A percentile compares a stretch with the other conserved stretches of the same genome.
phyloP scores from a whole-genome alignment of 306 rosid species.

The Sechiopsis laciniata region DNA sequence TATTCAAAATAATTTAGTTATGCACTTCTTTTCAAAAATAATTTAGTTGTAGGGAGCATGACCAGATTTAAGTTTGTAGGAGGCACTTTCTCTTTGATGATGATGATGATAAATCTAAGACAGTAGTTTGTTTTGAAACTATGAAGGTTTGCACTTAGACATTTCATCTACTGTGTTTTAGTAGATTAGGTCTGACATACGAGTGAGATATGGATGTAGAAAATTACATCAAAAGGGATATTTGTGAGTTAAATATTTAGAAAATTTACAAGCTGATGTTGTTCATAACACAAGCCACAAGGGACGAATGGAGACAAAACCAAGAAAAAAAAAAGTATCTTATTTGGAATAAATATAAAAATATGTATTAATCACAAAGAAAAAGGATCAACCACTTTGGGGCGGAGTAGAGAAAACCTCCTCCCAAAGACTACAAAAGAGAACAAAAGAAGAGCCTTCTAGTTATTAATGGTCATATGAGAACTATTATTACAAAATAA shows the following conservation, averaged over 20 bases:
- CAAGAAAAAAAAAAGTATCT: not conserved
- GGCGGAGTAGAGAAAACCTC: not conserved
- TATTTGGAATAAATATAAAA: not conserved
- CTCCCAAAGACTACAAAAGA: not conserved
- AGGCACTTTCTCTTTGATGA: not conserved
- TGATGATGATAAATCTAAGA: not conserved
- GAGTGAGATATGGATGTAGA: not conserved
- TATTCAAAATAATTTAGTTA: not conserved
- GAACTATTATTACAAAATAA: not conserved
- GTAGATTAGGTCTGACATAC: not conserved
- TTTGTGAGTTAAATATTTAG: conserved; percentile 1
- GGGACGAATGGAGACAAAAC: not conserved
- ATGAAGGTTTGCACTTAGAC: not conserved
- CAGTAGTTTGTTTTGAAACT: not conserved
- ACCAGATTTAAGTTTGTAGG: not conserved
- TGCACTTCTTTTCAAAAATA: not conserved
- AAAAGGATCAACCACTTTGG: not conserved
- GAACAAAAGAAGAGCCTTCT: not conserved
- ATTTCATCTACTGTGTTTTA: not conserved
- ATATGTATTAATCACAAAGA: not conserved
- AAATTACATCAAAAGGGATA: not conserved
- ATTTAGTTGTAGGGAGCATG: not conserved
- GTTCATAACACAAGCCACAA: not conserved
- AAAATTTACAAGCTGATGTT: not conserved
- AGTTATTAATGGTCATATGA: not conserved